Evolutionary conservation across 140 eudicot genomes (phyloP).

Genomic region (Senecio squalidus): DNA sequence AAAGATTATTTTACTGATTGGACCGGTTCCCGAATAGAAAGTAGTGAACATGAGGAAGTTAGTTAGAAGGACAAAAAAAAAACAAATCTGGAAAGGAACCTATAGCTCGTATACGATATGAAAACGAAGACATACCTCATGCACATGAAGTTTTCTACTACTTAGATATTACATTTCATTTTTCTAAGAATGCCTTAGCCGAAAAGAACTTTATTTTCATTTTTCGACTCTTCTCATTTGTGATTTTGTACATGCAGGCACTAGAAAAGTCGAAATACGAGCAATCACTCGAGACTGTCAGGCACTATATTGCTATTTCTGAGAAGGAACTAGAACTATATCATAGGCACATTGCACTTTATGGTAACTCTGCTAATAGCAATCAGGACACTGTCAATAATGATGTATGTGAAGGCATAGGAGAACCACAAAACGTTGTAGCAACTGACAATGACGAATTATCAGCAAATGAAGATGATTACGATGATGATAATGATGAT

Average conservation of each 20-base stretch:
- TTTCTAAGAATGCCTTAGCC: background rate
- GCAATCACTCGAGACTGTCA: constrained; percentile 85
- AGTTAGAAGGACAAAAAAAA: too few relatives aligned
- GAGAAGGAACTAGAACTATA: constrained; percentile 88
- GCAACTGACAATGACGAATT: background rate
- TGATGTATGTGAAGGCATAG: constrained; percentile 18
- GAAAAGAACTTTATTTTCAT: background rate
- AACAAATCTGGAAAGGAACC: too few relatives aligned
- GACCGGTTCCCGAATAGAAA: too few relatives aligned
- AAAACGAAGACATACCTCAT: background rate
- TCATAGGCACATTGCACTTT: constrained; percentile 77
- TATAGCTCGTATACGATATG: background rate
- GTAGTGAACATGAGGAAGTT: too few relatives aligned
- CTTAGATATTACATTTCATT: background rate
- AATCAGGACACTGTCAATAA: constrained; percentile 25
- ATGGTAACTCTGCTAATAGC: constrained; percentile 47
- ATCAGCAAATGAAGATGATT: constrained; percentile 27
- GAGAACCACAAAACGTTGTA: constrained; percentile 13
- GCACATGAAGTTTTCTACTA: background rate
- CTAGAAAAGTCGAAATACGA: constrained; percentile 88
- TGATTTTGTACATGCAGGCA: constrained; percentile 49
- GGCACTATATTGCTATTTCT: constrained; percentile 70
- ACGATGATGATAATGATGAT: constrained; percentile 14
- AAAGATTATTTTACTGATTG: too few relatives aligned
- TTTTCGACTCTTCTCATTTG: background rate